Evolutionary conservation across 768 basidiomycete genomes (phyloP).

Genomic region (Filobasidium floriforme): DNA sequence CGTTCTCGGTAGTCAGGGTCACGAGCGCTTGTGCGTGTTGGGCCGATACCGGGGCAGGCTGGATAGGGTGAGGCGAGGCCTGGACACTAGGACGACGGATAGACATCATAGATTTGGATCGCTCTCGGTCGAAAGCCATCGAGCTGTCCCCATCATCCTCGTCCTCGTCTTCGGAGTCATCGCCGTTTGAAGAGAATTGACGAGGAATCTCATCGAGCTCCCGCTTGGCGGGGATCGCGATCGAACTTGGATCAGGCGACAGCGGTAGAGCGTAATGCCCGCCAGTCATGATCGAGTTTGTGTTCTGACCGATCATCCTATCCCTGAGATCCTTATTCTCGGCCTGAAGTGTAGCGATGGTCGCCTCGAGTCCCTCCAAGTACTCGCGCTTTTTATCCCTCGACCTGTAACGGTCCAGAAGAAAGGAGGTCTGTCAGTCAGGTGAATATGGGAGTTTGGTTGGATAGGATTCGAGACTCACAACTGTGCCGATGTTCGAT

Average conservation of each 20-base stretch:
- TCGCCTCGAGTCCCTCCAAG: background rate
- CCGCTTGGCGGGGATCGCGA: background rate
- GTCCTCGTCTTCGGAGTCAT: background rate
- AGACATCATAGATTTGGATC: background rate
- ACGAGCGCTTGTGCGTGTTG: background rate
- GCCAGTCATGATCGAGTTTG: background rate
- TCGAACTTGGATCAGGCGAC: constrained; percentile 1
- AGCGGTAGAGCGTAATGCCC: background rate
- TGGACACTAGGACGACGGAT: background rate
- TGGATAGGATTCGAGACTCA: background rate
- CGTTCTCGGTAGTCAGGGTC: background rate
- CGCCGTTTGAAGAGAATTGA: background rate
- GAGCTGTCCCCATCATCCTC: background rate
- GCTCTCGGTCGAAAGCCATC: background rate
- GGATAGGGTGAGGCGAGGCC: background rate
- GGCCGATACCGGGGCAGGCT: background rate
- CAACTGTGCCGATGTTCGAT: background rate
- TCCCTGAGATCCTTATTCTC: background rate
- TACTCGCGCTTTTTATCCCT: constrained; percentile 1
- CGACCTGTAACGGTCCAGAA: background rate
- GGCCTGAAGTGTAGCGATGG: background rate
- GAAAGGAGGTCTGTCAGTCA: background rate
- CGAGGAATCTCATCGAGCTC: background rate
- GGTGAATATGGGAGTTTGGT: background rate
- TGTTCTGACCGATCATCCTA: background rate